Percentiles rank a stretch among this genome's conserved stretches.
These are phyloP conservation scores for Arachnomyces sp. DNA, from an alignment of 2,329 filamentous ascomycete species.

Conservation along the genomic window DNA sequence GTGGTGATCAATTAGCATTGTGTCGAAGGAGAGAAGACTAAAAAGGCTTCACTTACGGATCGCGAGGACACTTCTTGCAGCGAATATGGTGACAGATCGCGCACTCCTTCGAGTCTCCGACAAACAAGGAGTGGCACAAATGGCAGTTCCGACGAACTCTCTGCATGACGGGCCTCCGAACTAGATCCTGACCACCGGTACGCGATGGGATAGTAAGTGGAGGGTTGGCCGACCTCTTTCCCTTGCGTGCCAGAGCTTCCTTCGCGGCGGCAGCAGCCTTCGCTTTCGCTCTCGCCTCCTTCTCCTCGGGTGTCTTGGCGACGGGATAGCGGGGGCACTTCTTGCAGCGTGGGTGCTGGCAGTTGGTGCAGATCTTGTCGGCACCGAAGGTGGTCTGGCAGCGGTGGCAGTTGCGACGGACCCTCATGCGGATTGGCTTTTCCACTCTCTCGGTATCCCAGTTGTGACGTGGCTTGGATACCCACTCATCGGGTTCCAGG, in stretches of 20 bases:
- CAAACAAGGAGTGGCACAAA: conserved; percentile 60
- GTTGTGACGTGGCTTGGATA: conserved; percentile 21
- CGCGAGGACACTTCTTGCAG: conserved; percentile 72
- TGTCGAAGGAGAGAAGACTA: background rate
- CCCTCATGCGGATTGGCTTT: conserved; percentile 41
- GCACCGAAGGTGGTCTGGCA: conserved; percentile 68
- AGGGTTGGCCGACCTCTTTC: conserved; percentile 13
- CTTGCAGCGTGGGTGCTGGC: conserved; percentile 72
- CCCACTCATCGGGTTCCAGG: conserved; percentile 37
- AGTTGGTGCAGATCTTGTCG: conserved; percentile 66
- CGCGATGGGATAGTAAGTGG: conserved; percentile 51
- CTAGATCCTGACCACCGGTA: conserved; percentile 61
- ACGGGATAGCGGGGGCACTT: conserved; percentile 69
- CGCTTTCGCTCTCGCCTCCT: conserved; percentile 40
- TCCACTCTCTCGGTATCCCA: conserved; percentile 34
- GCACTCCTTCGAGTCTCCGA: conserved; percentile 55
- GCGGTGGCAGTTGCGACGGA: conserved; percentile 62
- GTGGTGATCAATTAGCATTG: conserved; percentile 9
- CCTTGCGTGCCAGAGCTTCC: conserved; percentile 19
- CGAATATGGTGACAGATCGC: conserved; percentile 61
- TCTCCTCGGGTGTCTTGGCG: conserved; percentile 55
- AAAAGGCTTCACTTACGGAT: conserved; percentile 56
- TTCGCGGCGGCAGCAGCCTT: conserved; percentile 16
- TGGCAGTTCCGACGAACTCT: conserved; percentile 71
- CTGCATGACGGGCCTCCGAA: conserved; percentile 65